Conservation (phyloP, 139 green algal genomes). For the Chlorella sp. region DNA sequence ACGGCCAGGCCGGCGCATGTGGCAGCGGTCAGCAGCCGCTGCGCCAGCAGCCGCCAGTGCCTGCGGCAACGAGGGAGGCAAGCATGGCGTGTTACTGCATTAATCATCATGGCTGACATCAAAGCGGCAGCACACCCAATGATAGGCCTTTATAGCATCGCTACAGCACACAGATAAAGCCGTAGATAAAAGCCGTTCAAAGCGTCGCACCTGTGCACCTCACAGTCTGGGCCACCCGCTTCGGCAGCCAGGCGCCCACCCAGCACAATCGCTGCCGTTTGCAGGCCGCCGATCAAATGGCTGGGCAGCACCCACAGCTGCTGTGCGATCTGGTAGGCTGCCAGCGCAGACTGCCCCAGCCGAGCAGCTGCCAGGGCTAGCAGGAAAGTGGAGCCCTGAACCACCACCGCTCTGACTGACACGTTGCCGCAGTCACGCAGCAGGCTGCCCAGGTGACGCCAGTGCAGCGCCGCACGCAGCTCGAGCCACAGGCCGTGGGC, state of each 20-base stretch:
- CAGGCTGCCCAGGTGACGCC: not conserved
- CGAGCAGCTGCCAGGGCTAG: not conserved
- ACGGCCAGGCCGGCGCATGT: not conserved
- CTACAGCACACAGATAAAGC: not conserved
- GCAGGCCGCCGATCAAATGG: slow-evolving; percentile 5
- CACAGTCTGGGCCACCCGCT: no score
- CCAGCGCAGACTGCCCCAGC: slow-evolving; percentile 21
- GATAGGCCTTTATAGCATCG: no score
- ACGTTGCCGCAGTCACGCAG: slow-evolving; percentile 27
- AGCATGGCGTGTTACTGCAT: no score
- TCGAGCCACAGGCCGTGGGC: not conserved
- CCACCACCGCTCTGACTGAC: not conserved
- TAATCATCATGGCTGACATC: no score
- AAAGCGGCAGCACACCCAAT: not conserved
- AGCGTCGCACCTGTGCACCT: not conserved
- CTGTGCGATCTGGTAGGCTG: slow-evolving; percentile 32
- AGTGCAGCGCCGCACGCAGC: not conserved
- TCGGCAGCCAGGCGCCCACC: not conserved
- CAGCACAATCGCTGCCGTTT: slow-evolving; percentile 1
- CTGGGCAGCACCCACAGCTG: slow-evolving; percentile 25
- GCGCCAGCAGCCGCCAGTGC: not conserved
- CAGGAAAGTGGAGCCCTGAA: slow-evolving; percentile 12
- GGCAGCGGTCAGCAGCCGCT: not conserved
- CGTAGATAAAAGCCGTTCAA: not conserved
- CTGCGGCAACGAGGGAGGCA: not conserved